Evolutionary conservation across 148 eudicot species (phyloP), one percentile per base, ranked within the genome.

Genomic region (Silene conica): DNA sequence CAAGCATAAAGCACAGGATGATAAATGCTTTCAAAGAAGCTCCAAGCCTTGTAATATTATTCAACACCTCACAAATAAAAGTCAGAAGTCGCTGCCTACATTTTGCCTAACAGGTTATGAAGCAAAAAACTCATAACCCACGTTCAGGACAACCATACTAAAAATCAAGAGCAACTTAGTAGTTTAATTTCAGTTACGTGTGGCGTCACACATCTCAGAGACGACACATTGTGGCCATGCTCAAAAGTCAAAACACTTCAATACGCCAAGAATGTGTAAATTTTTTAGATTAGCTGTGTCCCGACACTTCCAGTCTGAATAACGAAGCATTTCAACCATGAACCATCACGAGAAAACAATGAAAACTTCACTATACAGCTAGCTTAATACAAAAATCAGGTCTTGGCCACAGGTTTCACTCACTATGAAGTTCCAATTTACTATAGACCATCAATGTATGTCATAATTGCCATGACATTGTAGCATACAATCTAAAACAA

Each of bases 1-100:
- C 82, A 81, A 41, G 25, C 72, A 43, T 23, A 64, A 21, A 16
- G 59, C 21, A 56, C 8, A 8, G 5, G n/a, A 56, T 16, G 1
- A 56, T 21, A 56, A 56, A 56, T 3, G 59, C 59, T 56, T 56
- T 9, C 21, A 1, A 16, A 56, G 21, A 56, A 56, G 20, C 19
- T 54, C 58, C 18, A 54, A 54, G 58, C 58, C 52, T 48, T 48
- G 21, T 21, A 41, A 50, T 52, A 69, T 1, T 69, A 58, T 18
- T 46, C 10, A 62, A 21, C 65, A 61, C 28, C 65, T 61, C 25
- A 60, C 22, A 14, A 4, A 14, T 12, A 60, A 14, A 60, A 60
- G 10, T 60, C 22, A 60, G 3, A 22, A 31, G 4, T 3, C 52
- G 0, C 52, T 48, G 52, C 12, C 14, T 48, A 48, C 15, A 10